Evolutionary conservation across 768 basidiomycete genomes (phyloP).

Genomic region (Naganishia antarctica): DNA sequence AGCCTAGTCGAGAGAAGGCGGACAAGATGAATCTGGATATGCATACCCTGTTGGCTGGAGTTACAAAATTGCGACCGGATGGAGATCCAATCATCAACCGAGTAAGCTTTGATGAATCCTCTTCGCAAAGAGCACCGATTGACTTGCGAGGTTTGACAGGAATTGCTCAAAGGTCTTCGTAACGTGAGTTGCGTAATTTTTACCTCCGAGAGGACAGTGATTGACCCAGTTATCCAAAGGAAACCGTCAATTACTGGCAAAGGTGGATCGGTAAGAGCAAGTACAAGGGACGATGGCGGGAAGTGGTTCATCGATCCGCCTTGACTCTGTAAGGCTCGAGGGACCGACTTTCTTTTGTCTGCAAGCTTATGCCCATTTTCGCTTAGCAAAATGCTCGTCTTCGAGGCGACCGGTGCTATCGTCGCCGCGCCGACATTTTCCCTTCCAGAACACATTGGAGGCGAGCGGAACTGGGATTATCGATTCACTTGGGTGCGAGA

Average conservation of each 20-base stretch:
- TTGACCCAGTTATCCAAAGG: conserved; percentile 49
- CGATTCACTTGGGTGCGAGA: conserved; percentile 68
- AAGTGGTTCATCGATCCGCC: conserved; percentile 85
- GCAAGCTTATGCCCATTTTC: neutral
- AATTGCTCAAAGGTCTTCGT: conserved; percentile 59
- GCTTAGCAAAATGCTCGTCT: conserved; percentile 73
- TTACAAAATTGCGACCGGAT: conserved; percentile 54
- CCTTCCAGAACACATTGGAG: conserved; percentile 85
- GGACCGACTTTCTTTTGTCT: neutral
- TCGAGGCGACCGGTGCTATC: conserved; percentile 85
- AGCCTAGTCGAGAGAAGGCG: conserved; percentile 52
- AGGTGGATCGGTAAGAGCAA: conserved; percentile 83
- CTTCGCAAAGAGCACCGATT: neutral
- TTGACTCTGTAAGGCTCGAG: conserved; percentile 59
- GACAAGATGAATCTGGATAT: conserved; percentile 54
- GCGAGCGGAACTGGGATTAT: conserved; percentile 71
- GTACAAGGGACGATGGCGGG: conserved; percentile 91
- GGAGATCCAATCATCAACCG: conserved; percentile 72
- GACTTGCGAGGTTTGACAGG: conserved; percentile 45
- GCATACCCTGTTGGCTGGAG: conserved; percentile 54
- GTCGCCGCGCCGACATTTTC: conserved; percentile 95
- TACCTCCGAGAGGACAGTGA: conserved; percentile 23
- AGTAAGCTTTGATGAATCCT: conserved; percentile 44
- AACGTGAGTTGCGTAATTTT: conserved; percentile 50
- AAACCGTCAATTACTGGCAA: conserved; percentile 78